Evolutionary conservation across 305 asterid genomes (phyloP).

Genomic region (Solanum chacoense): DNA sequence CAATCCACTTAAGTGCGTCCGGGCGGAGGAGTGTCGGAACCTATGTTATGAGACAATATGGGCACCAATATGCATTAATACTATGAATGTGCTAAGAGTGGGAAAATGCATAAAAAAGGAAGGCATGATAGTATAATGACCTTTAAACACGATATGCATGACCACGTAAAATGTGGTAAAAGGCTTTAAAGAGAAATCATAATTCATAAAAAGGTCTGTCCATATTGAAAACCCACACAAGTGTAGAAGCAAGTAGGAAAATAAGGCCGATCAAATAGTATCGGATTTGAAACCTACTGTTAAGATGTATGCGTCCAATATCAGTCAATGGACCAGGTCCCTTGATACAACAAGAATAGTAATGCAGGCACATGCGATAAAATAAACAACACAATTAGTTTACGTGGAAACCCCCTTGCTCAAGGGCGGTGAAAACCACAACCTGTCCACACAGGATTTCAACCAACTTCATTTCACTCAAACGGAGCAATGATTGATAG

Average conservation of each 20-base stretch:
- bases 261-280: not conserved
- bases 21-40: not conserved
- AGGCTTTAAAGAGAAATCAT: not conserved
- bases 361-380: too few relatives aligned
- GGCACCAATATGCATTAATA: not conserved
- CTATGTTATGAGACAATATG: not conserved
- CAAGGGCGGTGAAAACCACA: too few relatives aligned
- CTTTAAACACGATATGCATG: not conserved
- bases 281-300: not conserved
- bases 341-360: too few relatives aligned
- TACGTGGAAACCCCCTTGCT: too few relatives aligned
- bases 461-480: too few relatives aligned
- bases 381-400: too few relatives aligned
- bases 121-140: not conserved
- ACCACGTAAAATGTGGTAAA: not conserved
- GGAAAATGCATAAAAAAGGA: not conserved
- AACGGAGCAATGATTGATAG: too few relatives aligned
- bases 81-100: not conserved
- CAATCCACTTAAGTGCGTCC: not conserved
- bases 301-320: not conserved
- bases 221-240: not conserved
- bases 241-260: not conserved
- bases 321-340: too few relatives aligned
- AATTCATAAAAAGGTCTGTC: not conserved
- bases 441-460: too few relatives aligned